A percentile compares a stretch with the other conserved stretches of the same genome.
Conservation (phyloP, 2,329 filamentous ascomycete species). For the Cordyceps cicadae region DNA sequence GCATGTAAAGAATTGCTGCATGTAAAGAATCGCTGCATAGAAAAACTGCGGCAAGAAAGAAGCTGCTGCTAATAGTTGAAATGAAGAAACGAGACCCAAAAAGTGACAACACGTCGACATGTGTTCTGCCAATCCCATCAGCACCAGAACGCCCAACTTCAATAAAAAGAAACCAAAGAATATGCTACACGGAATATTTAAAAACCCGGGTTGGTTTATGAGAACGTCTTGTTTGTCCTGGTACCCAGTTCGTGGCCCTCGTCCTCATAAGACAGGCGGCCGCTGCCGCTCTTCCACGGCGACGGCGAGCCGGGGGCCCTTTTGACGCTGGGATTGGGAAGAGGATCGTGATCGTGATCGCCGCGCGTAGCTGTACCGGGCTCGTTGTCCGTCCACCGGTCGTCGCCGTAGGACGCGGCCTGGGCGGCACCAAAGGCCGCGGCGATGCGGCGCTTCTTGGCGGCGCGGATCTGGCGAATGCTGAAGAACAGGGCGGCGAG, state of each 20-base stretch:
- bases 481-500: conserved; percentile 32
- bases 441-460: conserved; percentile 17
- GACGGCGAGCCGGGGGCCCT: conserved; percentile 10
- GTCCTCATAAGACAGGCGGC: conserved; percentile 23
- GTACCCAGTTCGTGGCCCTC: conserved; percentile 22
- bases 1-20: not conserved
- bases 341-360: conserved; percentile 11
- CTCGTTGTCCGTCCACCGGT: conserved; percentile 10
- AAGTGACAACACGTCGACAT: not conserved
- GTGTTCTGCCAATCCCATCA: not conserved
- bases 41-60: not conserved
- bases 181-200: not conserved
- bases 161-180: not conserved
- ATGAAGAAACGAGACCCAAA: not conserved
- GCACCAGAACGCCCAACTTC: not conserved
- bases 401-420: conserved; percentile 7
- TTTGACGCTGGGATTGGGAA: not conserved
- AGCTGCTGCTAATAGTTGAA: not conserved
- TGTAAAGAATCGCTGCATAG: not conserved
- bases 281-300: conserved; percentile 20
- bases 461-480: conserved; percentile 22
- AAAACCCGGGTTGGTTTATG: not conserved
- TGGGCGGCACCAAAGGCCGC: conserved; percentile 11
- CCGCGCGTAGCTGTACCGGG: not conserved
- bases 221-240: conserved; percentile 10